A percentile compares a stretch with the other conserved stretches of the same genome.
Evolutionary conservation across 2,329 filamentous ascomycete genomes (phyloP).

Genomic region (Penicillium aurantiogriseum): DNA sequence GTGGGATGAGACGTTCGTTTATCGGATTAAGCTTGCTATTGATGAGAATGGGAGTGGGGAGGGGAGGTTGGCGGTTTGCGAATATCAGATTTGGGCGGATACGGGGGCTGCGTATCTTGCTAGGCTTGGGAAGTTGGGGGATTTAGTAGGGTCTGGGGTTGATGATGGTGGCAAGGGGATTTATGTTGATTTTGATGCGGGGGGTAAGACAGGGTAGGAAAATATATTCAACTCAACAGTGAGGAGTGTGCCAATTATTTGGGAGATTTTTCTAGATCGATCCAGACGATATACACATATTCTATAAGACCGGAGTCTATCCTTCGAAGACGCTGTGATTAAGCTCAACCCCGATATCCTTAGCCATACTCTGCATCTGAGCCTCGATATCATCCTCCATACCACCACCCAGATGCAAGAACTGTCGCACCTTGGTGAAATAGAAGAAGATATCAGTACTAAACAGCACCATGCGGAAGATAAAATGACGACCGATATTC

Average conservation of each 20-base stretch:
- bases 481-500: conserved; percentile 72
- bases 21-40: conserved; percentile 38
- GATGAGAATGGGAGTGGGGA: conserved; percentile 15
- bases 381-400: conserved; percentile 95
- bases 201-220: background rate
- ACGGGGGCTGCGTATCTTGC: conserved; percentile 47
- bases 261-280: conserved; percentile 8
- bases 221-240: background rate
- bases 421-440: conserved; percentile 73
- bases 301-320: conserved; percentile 38
- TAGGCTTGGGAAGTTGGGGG: conserved; percentile 23
- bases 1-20: conserved; percentile 45
- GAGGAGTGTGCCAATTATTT: background rate
- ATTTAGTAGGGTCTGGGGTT: background rate
- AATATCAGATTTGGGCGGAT: conserved; percentile 47
- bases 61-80: conserved; percentile 33
- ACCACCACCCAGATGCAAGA: conserved; percentile 71
- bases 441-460: conserved; percentile 80
- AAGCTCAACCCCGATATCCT: conserved; percentile 86
- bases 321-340: conserved; percentile 88
- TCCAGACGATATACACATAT: conserved; percentile 5
- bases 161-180: background rate
- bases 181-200: background rate
- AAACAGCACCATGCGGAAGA: conserved; percentile 78
- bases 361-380: conserved; percentile 82